Evolutionary conservation across 495 filamentous ascomycete species (phyloP).

Genomic region (Neurospora tetrasperma): DNA sequence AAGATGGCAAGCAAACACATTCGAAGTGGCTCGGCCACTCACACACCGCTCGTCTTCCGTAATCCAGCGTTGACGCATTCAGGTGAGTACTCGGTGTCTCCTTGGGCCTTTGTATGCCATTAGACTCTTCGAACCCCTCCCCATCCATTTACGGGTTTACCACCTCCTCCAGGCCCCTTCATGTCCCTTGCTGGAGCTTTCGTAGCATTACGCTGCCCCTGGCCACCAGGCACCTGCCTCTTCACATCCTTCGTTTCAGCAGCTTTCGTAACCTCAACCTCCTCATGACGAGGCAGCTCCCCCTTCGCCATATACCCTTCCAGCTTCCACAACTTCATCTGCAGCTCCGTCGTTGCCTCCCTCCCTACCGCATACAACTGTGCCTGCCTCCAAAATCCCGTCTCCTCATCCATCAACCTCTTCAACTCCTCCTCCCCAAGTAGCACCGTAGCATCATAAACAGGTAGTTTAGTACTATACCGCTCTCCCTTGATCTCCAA

Average conservation of each 20-base stretch:
- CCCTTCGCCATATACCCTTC: slow-evolving; percentile 44
- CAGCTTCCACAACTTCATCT: slow-evolving; percentile 57
- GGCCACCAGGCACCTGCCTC: background rate
- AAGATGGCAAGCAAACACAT: too few relatives aligned
- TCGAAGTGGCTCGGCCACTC: background rate
- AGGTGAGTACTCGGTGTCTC: background rate
- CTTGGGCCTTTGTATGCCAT: background rate
- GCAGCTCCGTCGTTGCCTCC: slow-evolving; percentile 38
- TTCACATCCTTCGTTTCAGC: background rate
- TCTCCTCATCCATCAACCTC: slow-evolving; percentile 18
- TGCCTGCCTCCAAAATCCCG: slow-evolving; percentile 21
- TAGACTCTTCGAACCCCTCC: background rate
- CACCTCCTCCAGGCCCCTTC: background rate
- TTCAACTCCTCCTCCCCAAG: slow-evolving; percentile 27
- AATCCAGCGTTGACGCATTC: background rate
- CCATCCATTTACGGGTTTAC: background rate
- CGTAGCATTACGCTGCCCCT: background rate
- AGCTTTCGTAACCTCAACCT: background rate
- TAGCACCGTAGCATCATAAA: slow-evolving; percentile 32
- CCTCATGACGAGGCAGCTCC: background rate
- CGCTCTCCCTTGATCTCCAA: slow-evolving; percentile 17
- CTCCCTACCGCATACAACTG: slow-evolving; percentile 32
- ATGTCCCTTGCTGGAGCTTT: background rate
- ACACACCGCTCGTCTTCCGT: background rate
- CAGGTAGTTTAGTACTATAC: slow-evolving; percentile 19